phyloP scores from a whole-genome alignment of 257 asterid species.

The Primulina huaijiensis region DNA sequence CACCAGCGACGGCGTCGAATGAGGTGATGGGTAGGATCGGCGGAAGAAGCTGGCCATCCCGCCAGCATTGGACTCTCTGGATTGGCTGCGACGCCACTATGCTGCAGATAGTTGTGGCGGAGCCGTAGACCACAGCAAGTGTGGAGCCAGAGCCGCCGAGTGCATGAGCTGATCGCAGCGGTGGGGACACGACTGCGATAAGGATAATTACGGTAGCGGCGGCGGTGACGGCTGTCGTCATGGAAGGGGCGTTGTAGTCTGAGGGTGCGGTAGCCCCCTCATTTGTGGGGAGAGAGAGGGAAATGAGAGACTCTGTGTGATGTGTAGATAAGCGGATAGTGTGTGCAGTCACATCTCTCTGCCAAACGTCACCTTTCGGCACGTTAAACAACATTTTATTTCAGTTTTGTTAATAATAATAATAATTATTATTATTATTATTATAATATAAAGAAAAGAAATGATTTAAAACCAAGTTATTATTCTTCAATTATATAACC shows the following conservation, averaged over 20 bases:
- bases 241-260: constrained; percentile 25
- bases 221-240: constrained; percentile 50
- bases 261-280: constrained; percentile 23
- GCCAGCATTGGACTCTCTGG: constrained; percentile 71
- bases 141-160: constrained; percentile 72
- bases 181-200: constrained; percentile 22
- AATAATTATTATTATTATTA: too few relatives aligned
- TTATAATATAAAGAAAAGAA: too few relatives aligned
- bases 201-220: constrained; percentile 12
- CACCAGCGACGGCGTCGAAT: constrained; percentile 73
- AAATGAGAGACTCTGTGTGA: neutral
- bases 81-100: constrained; percentile 49
- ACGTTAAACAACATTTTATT: too few relatives aligned
- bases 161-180: constrained; percentile 34
- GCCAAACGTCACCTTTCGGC: too few relatives aligned
- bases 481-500: too few relatives aligned
- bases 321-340: too few relatives aligned
- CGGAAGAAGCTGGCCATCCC: constrained; percentile 30
- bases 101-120: constrained; percentile 57
- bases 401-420: too few relatives aligned
- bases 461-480: too few relatives aligned
- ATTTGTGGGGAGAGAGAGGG: constrained; percentile 31
- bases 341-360: too few relatives aligned
- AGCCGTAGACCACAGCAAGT: constrained; percentile 65
- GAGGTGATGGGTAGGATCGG: constrained; percentile 46